Percentiles rank a stretch among this genome's conserved stretches.
Conservation (phyloP, 2,329 filamentous ascomycete genomes). For the Daldinia sp. region DNA sequence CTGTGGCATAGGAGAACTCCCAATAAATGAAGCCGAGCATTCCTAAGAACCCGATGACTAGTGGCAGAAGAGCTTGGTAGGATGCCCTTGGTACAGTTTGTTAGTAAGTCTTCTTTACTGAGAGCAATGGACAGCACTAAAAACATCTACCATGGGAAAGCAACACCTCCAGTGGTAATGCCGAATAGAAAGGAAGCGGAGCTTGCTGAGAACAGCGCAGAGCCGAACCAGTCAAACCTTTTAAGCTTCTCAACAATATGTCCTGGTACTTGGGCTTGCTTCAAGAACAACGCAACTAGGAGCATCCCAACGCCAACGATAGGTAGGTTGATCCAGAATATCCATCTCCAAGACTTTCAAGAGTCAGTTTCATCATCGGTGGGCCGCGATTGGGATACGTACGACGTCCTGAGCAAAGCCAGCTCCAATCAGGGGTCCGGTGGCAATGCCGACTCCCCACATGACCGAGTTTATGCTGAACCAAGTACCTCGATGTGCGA, state of each 20-base stretch:
- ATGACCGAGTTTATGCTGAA: conserved; percentile 47
- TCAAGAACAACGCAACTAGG: conserved; percentile 64
- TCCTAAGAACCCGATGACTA: conserved; percentile 66
- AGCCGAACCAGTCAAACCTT: conserved; percentile 73
- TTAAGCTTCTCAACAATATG: conserved; percentile 62
- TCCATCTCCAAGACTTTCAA: conserved; percentile 67
- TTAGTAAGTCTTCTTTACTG: neutral
- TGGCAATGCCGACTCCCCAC: conserved; percentile 65
- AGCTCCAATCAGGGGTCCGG: conserved; percentile 65
- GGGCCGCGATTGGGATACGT: neutral
- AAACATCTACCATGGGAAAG: conserved; percentile 67
- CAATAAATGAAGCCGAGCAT: conserved; percentile 66
- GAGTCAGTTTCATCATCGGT: neutral
- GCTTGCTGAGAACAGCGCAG: conserved; percentile 68
- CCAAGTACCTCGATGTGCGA: conserved; percentile 53
- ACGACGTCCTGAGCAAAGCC: conserved; percentile 63
- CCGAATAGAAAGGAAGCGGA: conserved; percentile 39
- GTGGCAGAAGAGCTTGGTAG: conserved; percentile 71
- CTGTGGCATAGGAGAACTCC: conserved; percentile 62
- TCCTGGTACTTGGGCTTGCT: conserved; percentile 61
- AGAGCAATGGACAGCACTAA: neutral
- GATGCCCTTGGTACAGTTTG: conserved; percentile 51
- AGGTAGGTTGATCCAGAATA: conserved; percentile 74
- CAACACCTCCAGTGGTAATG: conserved; percentile 74
- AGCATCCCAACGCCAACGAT: conserved; percentile 63